Base-by-base conservation (phyloP, 768 basidiomycete genomes). In the Sarcomyxa edulis region DNA sequence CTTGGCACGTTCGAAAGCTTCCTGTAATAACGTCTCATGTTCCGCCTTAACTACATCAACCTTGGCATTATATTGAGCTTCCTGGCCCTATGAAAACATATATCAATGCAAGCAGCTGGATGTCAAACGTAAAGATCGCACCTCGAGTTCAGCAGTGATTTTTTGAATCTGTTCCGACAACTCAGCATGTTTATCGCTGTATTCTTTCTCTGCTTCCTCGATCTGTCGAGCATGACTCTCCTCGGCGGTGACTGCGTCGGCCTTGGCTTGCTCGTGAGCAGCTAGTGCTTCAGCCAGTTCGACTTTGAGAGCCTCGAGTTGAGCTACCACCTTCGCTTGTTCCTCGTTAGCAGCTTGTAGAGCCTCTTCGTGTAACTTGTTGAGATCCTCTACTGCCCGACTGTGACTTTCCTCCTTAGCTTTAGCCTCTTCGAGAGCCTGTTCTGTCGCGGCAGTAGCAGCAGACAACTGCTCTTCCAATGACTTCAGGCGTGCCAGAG, bases 1-100 rank as follows among this genome's bases (percentile, higher is more conserved):
- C 76, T 89, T 90, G 12, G 87, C 86, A 32, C 74, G 78, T 43
- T 83, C 74, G 55, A 89, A 88, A 3, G 81, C 83, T 40, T 85
- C 76, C 45, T 79, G 64, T 12, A 89, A 61, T 29, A 78, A 66
- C 35, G 62, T 60, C 10, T 69, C 67, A 44, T 87, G 81, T 47
- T 88, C 82, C 12, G 64, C 71, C 49, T 80, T 79, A 27, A 86
- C 75, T 11, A 52, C 70, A 9, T 80, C 76, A 18, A 90, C 73
- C 56, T 81, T 83, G 6, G 68, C 66, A 51, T 71, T 65, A 54
- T 89, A 89, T 35, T 78, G 68, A 15, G 72, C 61, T 54, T 87
- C 84, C 66, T 88, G 78, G 34, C 66, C 65, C 89, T 90, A 49
- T 26, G 27, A 25, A 45, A 10, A 29, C 8, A 18, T 12, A 35